Base-by-base conservation (phyloP, 306 rosid species). In the Crotalaria pallida region DNA sequence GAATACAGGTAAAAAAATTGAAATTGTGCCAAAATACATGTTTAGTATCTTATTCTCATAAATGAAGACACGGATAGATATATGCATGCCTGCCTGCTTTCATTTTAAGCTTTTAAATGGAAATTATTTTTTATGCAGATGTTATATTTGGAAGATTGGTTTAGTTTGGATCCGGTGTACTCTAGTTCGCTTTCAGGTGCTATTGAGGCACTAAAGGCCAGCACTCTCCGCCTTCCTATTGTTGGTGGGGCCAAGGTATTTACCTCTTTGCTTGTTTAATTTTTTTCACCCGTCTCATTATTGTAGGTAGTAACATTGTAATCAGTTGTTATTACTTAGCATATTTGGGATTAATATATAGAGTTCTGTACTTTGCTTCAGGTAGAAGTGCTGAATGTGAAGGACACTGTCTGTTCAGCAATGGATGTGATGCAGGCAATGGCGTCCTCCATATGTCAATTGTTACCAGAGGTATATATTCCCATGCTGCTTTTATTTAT, bases 171-270 rank as follows among this genome's bases (percentile, higher is more conserved):
- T 83, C 77, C 52, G 79, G 86, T 81, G 58, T 95, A 86, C 88
- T 86, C 88, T 55, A 78, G 81, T 72, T 91, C 96, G 31, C 82
- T 95, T 38, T 91, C 86, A 13, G 99, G 96, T 72, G 97, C 92
- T 47, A 84, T 68, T 44, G 96, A 95, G 80, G 96, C 97, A 31
- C 72, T 95, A 76, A 85, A 57, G 81, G 97, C 96, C 72, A 89
- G 99, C 85, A 89, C 96, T 68, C 97, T 95, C 70, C 99, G 97
- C 59, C 96, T 95, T 78, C 99, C 97, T 10, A 88, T 91, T 69
- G 92, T 83, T 74, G 84, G 84, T 66, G 93, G 97, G 67, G 96
- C 97, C 61, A 91, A 87, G 96, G 99, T 87, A 61, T 62, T 77
- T 50, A 58, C 72, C 59, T 81, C 64, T 63, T 67, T 55, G 44